A percentile compares a stretch with the other conserved stretches of the same genome.
phyloP scores from a whole-genome alignment of 2,329 filamentous ascomycete species.

The Aciculosporium take region DNA sequence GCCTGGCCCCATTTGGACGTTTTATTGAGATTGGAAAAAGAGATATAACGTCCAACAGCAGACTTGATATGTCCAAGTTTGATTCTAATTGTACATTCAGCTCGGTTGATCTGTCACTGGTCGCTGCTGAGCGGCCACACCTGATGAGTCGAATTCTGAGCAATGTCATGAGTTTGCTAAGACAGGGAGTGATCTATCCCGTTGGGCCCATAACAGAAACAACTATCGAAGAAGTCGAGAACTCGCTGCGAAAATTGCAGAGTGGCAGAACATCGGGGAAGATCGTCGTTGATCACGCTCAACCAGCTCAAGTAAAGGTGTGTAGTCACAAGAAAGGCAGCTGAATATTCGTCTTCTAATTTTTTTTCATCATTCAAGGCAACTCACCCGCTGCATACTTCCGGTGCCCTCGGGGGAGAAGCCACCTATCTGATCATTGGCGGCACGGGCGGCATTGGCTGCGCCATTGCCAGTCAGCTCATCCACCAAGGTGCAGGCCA shows the following conservation, averaged over 20 bases:
- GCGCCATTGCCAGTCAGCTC: conserved; percentile 35
- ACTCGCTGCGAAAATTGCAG: conserved; percentile 23
- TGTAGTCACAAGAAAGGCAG: neutral
- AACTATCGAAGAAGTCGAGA: conserved; percentile 24
- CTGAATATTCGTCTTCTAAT: neutral
- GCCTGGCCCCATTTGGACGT: conserved; percentile 27
- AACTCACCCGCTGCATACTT: conserved; percentile 9
- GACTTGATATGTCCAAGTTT: conserved; percentile 34
- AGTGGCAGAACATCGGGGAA: conserved; percentile 25
- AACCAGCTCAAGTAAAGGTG: conserved; percentile 27
- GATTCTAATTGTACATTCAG: conserved; percentile 32
- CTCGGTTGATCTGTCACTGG: conserved; percentile 30
- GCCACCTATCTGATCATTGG: conserved; percentile 37
- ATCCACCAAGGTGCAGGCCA: conserved; percentile 31
- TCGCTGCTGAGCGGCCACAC: conserved; percentile 26
- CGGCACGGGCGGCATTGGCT: conserved; percentile 35
- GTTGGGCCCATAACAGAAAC: conserved; percentile 22
- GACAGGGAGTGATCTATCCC: conserved; percentile 19
- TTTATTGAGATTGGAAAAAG: conserved; percentile 30
- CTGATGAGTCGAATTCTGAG: conserved; percentile 17
- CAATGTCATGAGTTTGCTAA: conserved; percentile 22
- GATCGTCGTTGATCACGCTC: conserved; percentile 27
- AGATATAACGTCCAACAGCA: conserved; percentile 24
- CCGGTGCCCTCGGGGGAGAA: conserved; percentile 19
- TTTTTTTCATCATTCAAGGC: conserved; percentile 4